Conservation (phyloP, 306 rosid genomes). For the Prunus salicina region DNA sequence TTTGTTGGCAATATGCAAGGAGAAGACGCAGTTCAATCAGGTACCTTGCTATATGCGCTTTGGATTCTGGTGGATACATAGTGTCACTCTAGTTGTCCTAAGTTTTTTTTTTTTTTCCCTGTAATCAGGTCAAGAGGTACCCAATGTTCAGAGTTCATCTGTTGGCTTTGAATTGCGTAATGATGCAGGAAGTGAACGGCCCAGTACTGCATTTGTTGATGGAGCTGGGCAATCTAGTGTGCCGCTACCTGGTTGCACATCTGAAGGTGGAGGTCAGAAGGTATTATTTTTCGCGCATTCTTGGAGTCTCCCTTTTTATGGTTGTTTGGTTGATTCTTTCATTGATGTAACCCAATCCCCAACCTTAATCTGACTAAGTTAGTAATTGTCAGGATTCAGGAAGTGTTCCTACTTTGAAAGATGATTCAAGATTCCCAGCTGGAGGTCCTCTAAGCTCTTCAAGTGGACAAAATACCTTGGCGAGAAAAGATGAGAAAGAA, state of each 20-base stretch:
- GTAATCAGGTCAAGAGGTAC: slow-evolving; percentile 50
- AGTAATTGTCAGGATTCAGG: slow-evolving; percentile 27
- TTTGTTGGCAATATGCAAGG: slow-evolving; percentile 53
- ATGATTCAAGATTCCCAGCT: slow-evolving; percentile 41
- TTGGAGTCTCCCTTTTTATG: slow-evolving; percentile 7
- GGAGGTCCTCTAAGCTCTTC: slow-evolving; percentile 44
- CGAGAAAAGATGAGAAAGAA: slow-evolving; percentile 36
- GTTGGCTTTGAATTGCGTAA: slow-evolving; percentile 35
- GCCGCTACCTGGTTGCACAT: slow-evolving; percentile 31
- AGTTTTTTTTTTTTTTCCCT: slow-evolving; percentile 23
- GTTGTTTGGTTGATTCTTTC: slow-evolving; percentile 7
- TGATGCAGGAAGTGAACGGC: slow-evolving; percentile 43
- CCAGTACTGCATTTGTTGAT: slow-evolving; percentile 29
- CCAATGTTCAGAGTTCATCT: slow-evolving; percentile 44
- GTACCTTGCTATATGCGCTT: slow-evolving; percentile 35
- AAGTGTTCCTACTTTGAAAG: slow-evolving; percentile 43
- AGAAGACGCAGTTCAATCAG: slow-evolving; percentile 45
- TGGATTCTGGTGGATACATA: neutral
- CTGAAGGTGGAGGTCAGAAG: slow-evolving; percentile 44
- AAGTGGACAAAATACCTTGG: slow-evolving; percentile 38
- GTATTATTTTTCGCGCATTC: slow-evolving; percentile 36
- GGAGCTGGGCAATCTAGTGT: slow-evolving; percentile 32
- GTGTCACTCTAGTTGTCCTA: slow-evolving; percentile 2
- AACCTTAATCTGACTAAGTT: slow-evolving; percentile 35
- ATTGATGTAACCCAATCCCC: slow-evolving; percentile 28